phyloP scores from a whole-genome alignment of 2,329 filamentous ascomycete genomes.

The Colletotrichum cordylinicola region DNA sequence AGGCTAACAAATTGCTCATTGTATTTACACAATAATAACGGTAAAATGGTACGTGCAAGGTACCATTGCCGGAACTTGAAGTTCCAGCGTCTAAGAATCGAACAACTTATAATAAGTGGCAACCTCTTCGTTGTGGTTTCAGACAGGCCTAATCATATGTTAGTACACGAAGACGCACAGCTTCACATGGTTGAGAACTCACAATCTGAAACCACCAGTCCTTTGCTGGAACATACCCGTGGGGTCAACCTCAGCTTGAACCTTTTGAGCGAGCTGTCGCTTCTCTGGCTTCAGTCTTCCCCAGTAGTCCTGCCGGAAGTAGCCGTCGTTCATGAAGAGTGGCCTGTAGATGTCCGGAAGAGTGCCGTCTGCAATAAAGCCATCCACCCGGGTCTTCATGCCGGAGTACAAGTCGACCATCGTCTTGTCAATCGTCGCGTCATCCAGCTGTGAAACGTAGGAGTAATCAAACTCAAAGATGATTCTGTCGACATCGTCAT shows the following conservation, averaged over 20 bases:
- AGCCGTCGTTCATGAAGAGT: constrained; percentile 50
- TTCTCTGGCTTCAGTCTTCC: constrained; percentile 40
- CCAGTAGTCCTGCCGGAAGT: constrained; percentile 47
- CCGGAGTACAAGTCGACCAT: constrained; percentile 42
- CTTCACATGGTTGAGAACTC: background rate
- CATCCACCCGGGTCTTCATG: constrained; percentile 31
- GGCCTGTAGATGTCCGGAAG: constrained; percentile 43
- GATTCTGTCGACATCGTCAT: constrained; percentile 43
- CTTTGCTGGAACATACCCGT: constrained; percentile 41
- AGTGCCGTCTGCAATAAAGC: constrained; percentile 35
- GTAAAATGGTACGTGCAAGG: background rate
- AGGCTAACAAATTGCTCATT: background rate
- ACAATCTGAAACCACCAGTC: constrained; percentile 46
- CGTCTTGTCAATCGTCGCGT: constrained; percentile 33
- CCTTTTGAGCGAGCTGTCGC: constrained; percentile 35
- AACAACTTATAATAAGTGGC: background rate
- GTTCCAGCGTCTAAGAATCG: background rate
- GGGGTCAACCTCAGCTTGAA: constrained; percentile 42
- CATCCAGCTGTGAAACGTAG: constrained; percentile 34
- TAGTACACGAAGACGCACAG: background rate
- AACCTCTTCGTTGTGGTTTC: background rate
- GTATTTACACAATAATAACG: background rate
- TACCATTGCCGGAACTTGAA: background rate
- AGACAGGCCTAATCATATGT: background rate
- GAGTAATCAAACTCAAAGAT: constrained; percentile 50